Base-by-base conservation (phyloP, 1,284 basidiomycete species). In the Athelia psychrophila region DNA sequence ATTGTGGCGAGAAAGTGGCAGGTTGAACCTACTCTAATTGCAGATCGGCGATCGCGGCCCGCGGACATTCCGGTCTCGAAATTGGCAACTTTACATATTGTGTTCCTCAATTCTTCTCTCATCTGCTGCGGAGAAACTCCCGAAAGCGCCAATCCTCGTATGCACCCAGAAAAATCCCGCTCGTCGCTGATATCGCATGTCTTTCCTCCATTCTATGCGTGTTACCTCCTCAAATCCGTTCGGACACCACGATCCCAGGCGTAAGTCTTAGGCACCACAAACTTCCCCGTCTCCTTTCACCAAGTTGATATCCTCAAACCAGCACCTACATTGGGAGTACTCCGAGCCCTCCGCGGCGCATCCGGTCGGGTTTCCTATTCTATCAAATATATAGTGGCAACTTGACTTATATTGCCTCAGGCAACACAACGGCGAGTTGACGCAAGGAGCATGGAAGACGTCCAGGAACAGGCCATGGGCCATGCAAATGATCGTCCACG, bases 401-500 rank as follows among this genome's bases (percentile, higher is more conserved):
- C 45, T 19, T 20, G n/a, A 20, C 32, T 19, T 18, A 23, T 10
- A 23, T 23, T 47, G 47, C 32, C 51, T 57, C 20, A 84, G 83
- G 32, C 93, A 95, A 63, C 93, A 96, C 65, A 95, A 95, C 71
- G 93, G 93, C 19, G 83, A 89, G 60, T 67, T 93, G 35, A 74
- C 78, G 0, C 80, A 84, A 60, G 92, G 93, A 1, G 93, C 92
- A 1, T 78, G 74, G 69, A 89, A 86, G 65, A 96, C 93, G 0
- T 75, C 74, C 27, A 68, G 73, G 3, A 79, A 81, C 24, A 69
- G 93, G 27, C 93, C 93, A 19, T 96, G 93, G 93, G 81, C 86
- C 40, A 94, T 94, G 89, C 88, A 92, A 54, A 83, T 93, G 80
- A 86, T 95, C 49, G 90, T 95, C 0, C 80, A 91, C 62, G 92